Evolutionary conservation across 2,329 filamentous ascomycete species (phyloP).

Genomic region (Sclerotinia minor): DNA sequence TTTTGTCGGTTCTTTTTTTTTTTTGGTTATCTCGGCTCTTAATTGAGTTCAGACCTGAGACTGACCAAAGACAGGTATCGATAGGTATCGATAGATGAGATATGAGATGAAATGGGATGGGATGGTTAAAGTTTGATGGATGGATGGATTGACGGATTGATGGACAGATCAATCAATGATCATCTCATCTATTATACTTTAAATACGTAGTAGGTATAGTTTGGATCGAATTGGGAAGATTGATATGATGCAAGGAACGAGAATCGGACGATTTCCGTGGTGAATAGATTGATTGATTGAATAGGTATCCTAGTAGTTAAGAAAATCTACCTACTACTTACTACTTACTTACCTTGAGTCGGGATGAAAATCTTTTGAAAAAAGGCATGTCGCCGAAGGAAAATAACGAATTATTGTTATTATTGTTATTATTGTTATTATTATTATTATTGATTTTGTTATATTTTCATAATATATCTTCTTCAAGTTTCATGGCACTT

Average conservation of each 20-base stretch:
- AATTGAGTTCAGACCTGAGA: constrained; percentile 2
- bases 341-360: not conserved
- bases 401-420: too few relatives aligned
- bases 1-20: too few relatives aligned
- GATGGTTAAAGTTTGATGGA: not conserved
- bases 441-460: not conserved
- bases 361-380: not conserved
- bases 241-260: constrained; percentile 19
- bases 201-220: not conserved
- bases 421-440: too few relatives aligned
- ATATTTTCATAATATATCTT: not conserved
- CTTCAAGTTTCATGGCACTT: not conserved
- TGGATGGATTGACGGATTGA: not conserved
- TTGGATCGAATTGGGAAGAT: constrained; percentile 11
- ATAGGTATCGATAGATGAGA: not conserved
- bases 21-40: constrained; percentile 4
- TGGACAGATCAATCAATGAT: not conserved
- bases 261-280: constrained; percentile 3
- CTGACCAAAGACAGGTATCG: constrained; percentile 4
- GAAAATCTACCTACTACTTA: not conserved
- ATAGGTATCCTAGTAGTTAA: not conserved
- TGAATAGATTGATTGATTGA: constrained; percentile 6
- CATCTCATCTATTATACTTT: not conserved
- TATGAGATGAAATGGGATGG: too few relatives aligned
- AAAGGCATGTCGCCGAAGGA: not conserved